These are phyloP conservation scores for Fusarium sulawesiense DNA, from an alignment of 2,329 filamentous ascomycete species.

Conservation along the genomic window DNA sequence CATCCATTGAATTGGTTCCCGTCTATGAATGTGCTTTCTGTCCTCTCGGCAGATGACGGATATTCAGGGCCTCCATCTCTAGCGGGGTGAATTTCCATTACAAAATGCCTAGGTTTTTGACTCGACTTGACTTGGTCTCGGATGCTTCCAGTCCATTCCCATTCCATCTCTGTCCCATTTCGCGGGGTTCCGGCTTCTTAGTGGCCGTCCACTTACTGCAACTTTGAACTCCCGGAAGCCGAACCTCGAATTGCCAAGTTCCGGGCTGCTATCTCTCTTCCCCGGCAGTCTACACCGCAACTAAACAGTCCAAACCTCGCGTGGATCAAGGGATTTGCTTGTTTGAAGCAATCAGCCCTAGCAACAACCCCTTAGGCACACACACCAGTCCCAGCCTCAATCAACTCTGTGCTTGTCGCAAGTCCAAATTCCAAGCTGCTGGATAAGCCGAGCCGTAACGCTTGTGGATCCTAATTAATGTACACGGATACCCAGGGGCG, in stretches of 20 bases:
- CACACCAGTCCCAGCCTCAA: slow-evolving; percentile 14
- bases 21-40: background rate
- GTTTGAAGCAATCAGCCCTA: slow-evolving; percentile 24
- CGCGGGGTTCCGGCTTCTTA: slow-evolving; percentile 35
- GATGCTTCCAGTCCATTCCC: slow-evolving; percentile 31
- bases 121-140: background rate
- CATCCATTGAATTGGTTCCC: slow-evolving; percentile 15
- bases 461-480: slow-evolving; percentile 29
- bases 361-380: slow-evolving; percentile 1
- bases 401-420: slow-evolving; percentile 34
- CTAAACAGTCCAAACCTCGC: slow-evolving; percentile 12
- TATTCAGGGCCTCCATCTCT: slow-evolving; percentile 10
- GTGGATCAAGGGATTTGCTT: slow-evolving; percentile 20
- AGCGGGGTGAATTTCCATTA: slow-evolving; percentile 19
- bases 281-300: slow-evolving; percentile 37
- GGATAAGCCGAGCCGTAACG: slow-evolving; percentile 28
- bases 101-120: background rate
- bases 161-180: slow-evolving; percentile 25
- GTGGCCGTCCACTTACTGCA: slow-evolving; percentile 29
- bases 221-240: slow-evolving; percentile 18
- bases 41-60: slow-evolving; percentile 20
- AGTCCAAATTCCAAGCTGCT: slow-evolving; percentile 40
- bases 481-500: slow-evolving; percentile 2
- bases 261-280: slow-evolving; percentile 19
- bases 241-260: slow-evolving; percentile 28